Evolutionary conservation across 2,329 filamentous ascomycete genomes (phyloP).

Genomic region (Clarireedia sp.): DNA sequence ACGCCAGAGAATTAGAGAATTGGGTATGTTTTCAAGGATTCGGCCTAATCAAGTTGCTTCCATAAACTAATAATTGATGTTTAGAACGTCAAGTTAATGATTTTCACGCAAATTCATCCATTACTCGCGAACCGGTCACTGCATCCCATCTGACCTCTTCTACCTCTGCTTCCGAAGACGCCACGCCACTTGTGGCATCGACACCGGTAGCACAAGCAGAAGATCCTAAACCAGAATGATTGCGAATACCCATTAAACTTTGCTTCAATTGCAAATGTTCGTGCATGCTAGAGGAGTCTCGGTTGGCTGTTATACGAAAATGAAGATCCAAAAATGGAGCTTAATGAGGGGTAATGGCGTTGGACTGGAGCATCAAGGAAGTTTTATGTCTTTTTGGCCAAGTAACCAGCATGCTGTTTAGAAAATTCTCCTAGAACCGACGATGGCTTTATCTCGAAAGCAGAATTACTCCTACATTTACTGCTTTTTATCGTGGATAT

Average conservation of each 20-base stretch:
- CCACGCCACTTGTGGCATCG: constrained; percentile 2
- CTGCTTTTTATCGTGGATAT: not conserved
- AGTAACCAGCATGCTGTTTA: not conserved
- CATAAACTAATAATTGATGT: constrained; percentile 9
- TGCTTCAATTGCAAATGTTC: not conserved
- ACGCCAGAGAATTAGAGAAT: constrained; percentile 62
- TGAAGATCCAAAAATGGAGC: constrained; percentile 4
- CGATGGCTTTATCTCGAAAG: not conserved
- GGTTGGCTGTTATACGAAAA: not conserved
- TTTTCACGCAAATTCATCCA: constrained; percentile 22
- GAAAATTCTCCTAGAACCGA: not conserved
- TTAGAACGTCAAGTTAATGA: constrained; percentile 26
- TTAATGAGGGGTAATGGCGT: not conserved
- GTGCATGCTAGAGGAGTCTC: not conserved
- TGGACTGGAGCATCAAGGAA: not conserved
- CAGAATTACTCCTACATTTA: too few species aligned
- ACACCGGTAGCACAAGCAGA: not conserved
- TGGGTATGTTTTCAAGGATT: constrained; percentile 43
- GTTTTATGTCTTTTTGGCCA: not conserved
- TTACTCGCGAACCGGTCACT: constrained; percentile 27
- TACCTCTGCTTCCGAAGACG: constrained; percentile 25
- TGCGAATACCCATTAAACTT: not conserved
- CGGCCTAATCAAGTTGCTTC: not conserved
- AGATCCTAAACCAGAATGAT: constrained; percentile 16
- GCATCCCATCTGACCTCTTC: constrained; percentile 26